Base-by-base conservation (phyloP, 352 stramenopile species). In the Aphanomyces cochlioides region DNA sequence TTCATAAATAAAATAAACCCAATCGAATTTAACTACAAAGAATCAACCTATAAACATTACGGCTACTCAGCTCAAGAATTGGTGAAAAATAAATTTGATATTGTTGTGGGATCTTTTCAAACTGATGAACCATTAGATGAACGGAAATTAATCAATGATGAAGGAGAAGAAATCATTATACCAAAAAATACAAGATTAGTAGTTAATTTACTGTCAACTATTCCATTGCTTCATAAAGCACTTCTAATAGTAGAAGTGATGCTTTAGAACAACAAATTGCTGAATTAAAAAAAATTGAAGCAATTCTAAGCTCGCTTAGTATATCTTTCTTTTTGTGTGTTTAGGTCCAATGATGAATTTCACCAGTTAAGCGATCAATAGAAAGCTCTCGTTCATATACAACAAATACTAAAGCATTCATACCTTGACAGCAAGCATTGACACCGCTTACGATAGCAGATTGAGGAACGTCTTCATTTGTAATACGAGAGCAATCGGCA, bases 401-500 rank as follows among this genome's bases (percentile, higher is more conserved):
- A 7, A 67, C 58, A 10, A 67, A 37, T 13, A 67, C 38, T 60
- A 67, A 50, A 10, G 28, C 37, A 17, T 59, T 67, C 21, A 19
- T 58, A 37, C 67, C 67, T 67, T 73, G 67, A 43, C 38, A 58
- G 41, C 45, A 67, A 21, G 47, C 17, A 39, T 66, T 73, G 50
- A 21, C 37, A 47, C 40, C 53, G 3, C n/a, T 60, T 17, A 47
- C 43, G 36, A 21, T 7, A 41, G 43, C 54, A 17, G 17, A 40
- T 37, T 61, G 54, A 4, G n/a, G n/a, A 41, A 61, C 40, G 2
- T 45, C 34, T 61, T 21, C 19, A 41, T 67, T 67, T 13, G 56
- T 67, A 50, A 73, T 59, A 73, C 47, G 54, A 50, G 7, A 50
- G 12, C 61, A 75, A 8, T 75, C 73, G 36, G 68, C 74, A 38